phyloP scores from a whole-genome alignment of 176 grass and related monocot genomes.

The Chrysopogon serrulatus region DNA sequence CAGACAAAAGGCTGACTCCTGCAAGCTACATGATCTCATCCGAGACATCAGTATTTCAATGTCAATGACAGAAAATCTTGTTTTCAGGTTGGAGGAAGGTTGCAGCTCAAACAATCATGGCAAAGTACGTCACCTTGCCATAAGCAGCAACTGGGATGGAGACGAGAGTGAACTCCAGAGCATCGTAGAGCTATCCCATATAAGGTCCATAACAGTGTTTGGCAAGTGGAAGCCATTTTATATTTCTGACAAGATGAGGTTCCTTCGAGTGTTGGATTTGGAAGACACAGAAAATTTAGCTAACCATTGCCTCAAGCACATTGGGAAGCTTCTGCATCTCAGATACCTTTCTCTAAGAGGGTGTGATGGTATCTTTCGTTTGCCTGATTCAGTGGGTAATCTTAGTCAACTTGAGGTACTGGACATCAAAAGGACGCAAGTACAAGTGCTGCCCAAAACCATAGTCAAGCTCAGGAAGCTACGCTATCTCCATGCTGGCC shows the following conservation, averaged over 20 bases:
- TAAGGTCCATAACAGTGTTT: slow-evolving; percentile 25
- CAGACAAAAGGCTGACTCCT: no score
- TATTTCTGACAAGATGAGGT: slow-evolving; percentile 3
- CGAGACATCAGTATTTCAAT: no score
- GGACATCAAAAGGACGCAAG: neutral
- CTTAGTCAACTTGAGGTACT: neutral
- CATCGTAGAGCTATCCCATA: neutral
- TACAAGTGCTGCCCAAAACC: neutral
- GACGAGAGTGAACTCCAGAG: neutral
- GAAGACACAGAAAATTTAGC: neutral
- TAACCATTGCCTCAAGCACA: neutral
- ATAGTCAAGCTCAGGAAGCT: neutral
- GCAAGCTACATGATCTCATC: no score
- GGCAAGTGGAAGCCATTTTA: neutral
- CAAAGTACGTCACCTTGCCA: neutral
- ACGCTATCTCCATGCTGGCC: no score
- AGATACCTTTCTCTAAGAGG: slow-evolving; percentile 19
- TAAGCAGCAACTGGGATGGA: neutral
- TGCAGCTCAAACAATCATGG: no score
- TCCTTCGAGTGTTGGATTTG: slow-evolving; percentile 35
- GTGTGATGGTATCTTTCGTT: neutral
- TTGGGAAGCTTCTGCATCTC: slow-evolving; percentile 14
- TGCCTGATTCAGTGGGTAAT: neutral
- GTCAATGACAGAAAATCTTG: no score
- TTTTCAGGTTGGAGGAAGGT: neutral